These are phyloP conservation scores for Podospora pseudopauciseta DNA, from an alignment of 495 filamentous ascomycete genomes.

Conservation along the genomic window DNA sequence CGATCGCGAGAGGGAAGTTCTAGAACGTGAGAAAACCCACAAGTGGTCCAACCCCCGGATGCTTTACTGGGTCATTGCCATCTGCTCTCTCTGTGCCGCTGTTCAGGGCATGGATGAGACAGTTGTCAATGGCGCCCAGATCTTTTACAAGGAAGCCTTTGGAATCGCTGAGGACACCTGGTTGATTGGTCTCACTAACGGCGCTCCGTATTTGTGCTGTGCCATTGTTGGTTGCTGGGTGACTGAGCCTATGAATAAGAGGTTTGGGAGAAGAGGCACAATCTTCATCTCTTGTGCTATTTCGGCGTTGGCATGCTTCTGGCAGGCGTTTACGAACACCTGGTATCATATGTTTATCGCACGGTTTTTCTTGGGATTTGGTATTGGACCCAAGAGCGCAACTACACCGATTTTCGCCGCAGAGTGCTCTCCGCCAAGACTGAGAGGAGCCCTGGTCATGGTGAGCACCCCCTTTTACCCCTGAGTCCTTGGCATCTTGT, in stretches of 20 bases:
- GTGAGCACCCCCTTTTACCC: constrained; percentile 10
- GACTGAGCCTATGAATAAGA: constrained; percentile 73
- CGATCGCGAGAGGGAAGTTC: constrained; percentile 52
- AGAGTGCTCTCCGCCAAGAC: constrained; percentile 65
- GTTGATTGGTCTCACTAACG: constrained; percentile 67
- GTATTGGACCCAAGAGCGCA: constrained; percentile 76
- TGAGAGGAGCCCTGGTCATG: constrained; percentile 65
- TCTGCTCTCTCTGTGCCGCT: constrained; percentile 47
- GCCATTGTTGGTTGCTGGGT: constrained; percentile 80
- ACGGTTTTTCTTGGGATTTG: constrained; percentile 68
- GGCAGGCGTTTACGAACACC: constrained; percentile 69
- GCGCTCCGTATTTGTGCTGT: constrained; percentile 70
- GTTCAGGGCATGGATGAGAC: constrained; percentile 72
- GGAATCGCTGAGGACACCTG: constrained; percentile 61
- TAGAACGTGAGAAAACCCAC: constrained; percentile 61
- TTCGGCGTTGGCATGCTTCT: constrained; percentile 64
- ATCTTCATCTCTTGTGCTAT: constrained; percentile 72
- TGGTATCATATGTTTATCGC: constrained; percentile 75
- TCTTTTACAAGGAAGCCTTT: constrained; percentile 63
- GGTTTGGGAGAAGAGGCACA: constrained; percentile 76
- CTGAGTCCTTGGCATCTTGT: background rate
- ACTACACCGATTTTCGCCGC: constrained; percentile 76
- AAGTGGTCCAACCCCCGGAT: constrained; percentile 69
- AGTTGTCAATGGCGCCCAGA: constrained; percentile 73
- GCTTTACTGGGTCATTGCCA: constrained; percentile 65